Conservation (phyloP, 106 monocot species). For the Dioscorea dumetorum region DNA sequence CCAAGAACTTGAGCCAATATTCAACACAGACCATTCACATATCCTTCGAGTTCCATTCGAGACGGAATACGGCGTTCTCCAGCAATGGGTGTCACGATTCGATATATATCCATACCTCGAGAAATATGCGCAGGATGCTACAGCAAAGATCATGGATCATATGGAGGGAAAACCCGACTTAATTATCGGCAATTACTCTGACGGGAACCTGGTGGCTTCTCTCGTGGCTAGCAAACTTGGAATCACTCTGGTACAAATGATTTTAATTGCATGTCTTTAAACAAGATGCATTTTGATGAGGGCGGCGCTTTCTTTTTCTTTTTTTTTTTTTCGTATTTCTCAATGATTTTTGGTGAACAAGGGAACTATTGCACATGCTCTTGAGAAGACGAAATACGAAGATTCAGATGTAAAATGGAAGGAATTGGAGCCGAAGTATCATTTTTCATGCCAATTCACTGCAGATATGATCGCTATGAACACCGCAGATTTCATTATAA, state of each 20-base stretch:
- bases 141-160: conserved; percentile 48
- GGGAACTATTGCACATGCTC: conserved; percentile 95
- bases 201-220: conserved; percentile 94
- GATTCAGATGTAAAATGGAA: conserved; percentile 93
- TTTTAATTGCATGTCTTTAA: too few species aligned
- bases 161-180: conserved; percentile 91
- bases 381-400: conserved; percentile 95
- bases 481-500: conserved; percentile 85
- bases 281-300: too few species aligned
- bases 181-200: conserved; percentile 94
- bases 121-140: conserved; percentile 86
- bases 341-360: neutral
- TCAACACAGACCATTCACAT: conserved; percentile 69
- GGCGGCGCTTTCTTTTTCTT: too few species aligned
- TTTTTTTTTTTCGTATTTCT: too few species aligned
- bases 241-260: conserved; percentile 35
- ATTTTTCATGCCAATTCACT: conserved; percentile 94
- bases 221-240: conserved; percentile 80
- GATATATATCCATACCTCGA: conserved; percentile 96
- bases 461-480: conserved; percentile 97
- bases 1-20: conserved; percentile 77
- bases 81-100: conserved; percentile 89
- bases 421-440: conserved; percentile 81
- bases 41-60: conserved; percentile 87
- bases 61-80: conserved; percentile 60